A percentile compares a stretch with the other conserved stretches of the same genome.
phyloP scores from a whole-genome alignment of 2,329 filamentous ascomycete genomes.

The Aspergillus udagawae region DNA sequence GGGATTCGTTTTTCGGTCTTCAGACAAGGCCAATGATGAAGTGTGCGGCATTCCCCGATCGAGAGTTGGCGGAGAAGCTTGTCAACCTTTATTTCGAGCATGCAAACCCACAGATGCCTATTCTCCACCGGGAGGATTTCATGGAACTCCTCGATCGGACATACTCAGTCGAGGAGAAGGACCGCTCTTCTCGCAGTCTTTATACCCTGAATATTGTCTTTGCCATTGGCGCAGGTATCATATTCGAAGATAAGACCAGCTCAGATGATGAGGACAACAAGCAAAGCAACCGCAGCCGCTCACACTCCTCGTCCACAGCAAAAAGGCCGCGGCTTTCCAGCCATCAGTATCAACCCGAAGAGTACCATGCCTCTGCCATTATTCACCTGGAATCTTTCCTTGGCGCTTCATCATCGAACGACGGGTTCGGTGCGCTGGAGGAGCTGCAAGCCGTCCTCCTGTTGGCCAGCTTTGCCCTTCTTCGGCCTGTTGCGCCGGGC shows the following conservation, averaged over 20 bases:
- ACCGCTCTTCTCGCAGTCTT: constrained; percentile 72
- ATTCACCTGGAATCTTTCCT: constrained; percentile 86
- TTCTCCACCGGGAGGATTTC: constrained; percentile 84
- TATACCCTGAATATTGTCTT: constrained; percentile 97
- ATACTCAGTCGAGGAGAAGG: constrained; percentile 64
- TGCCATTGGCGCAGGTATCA: constrained; percentile 90
- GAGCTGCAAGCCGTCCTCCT: constrained; percentile 91
- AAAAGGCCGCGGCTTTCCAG: constrained; percentile 53
- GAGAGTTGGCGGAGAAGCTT: constrained; percentile 66
- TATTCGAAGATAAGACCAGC: constrained; percentile 56
- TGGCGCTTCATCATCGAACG: constrained; percentile 57
- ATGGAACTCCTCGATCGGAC: constrained; percentile 81
- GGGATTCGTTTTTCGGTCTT: constrained; percentile 95
- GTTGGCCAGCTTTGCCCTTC: constrained; percentile 83
- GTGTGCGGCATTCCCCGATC: constrained; percentile 77
- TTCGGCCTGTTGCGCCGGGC: constrained; percentile 86
- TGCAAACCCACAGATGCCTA: constrained; percentile 92
- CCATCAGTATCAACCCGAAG: constrained; percentile 75
- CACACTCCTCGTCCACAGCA: constrained; percentile 26
- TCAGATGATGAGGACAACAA: constrained; percentile 23
- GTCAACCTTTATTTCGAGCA: constrained; percentile 90
- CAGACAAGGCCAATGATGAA: constrained; percentile 86
- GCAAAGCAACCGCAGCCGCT: constrained; percentile 18
- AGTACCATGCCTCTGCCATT: constrained; percentile 93
- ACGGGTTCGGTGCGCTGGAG: constrained; percentile 78